phyloP scores from a whole-genome alignment of 768 basidiomycete genomes.

The Scleroderma bovista region DNA sequence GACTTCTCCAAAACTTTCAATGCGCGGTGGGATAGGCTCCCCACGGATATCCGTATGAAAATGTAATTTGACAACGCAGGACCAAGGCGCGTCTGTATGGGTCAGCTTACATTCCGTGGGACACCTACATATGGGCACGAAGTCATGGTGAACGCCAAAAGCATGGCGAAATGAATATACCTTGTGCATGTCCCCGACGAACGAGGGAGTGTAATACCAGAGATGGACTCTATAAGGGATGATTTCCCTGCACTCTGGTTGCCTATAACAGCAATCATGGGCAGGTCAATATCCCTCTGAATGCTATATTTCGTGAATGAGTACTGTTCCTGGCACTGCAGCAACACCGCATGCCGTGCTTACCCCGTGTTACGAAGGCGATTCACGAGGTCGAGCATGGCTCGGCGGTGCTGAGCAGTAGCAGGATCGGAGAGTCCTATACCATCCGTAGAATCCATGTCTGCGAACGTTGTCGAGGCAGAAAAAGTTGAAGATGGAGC shows the following conservation, averaged over 20 bases:
- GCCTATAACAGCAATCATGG: conserved; percentile 48
- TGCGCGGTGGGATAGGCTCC: conserved; percentile 14
- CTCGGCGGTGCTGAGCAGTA: background rate
- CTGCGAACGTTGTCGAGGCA: background rate
- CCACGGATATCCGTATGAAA: conserved; percentile 32
- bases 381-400: background rate
- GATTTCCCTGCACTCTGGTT: conserved; percentile 50
- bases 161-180: background rate
- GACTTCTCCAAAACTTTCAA: conserved; percentile 36
- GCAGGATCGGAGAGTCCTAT: background rate
- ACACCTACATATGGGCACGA: conserved; percentile 17
- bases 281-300: conserved; percentile 43
- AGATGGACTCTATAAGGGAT: conserved; percentile 46
- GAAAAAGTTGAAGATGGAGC: background rate
- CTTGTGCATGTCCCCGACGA: background rate
- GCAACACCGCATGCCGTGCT: background rate
- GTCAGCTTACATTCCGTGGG: conserved; percentile 35
- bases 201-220: conserved; percentile 30
- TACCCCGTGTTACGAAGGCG: conserved; percentile 1
- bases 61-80: conserved; percentile 40
- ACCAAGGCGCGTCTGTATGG: conserved; percentile 21
- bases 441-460: background rate
- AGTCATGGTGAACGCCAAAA: background rate
- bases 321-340: background rate
- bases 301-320: conserved; percentile 21